Conservation (phyloP, 139 green algal genomes). For the Chlamydomonas eustigma region DNA sequence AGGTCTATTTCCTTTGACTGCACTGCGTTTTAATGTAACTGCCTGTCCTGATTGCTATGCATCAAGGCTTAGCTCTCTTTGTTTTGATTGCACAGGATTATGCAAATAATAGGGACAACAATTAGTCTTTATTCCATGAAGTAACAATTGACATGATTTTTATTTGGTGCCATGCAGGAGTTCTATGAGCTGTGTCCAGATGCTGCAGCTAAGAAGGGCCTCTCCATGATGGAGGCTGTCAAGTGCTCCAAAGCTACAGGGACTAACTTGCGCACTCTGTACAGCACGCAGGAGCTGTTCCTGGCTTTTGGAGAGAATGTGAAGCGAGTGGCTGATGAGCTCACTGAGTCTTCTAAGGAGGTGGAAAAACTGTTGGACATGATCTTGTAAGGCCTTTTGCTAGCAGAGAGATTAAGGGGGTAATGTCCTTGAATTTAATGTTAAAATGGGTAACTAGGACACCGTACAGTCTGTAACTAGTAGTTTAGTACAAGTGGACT, state of each 20-base stretch:
- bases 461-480: too few species aligned
- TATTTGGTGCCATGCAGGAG: too few species aligned
- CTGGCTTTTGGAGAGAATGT: slow-evolving; percentile 12
- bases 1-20: too few species aligned
- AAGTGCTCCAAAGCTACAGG: slow-evolving; percentile 18
- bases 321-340: slow-evolving; percentile 19
- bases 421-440: too few species aligned
- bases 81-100: too few species aligned
- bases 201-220: slow-evolving; percentile 7
- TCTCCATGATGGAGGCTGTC: slow-evolving; percentile 24
- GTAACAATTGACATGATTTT: too few species aligned
- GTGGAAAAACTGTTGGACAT: not conserved
- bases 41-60: not conserved
- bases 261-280: slow-evolving; percentile 7
- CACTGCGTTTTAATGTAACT: not conserved
- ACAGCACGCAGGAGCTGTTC: slow-evolving; percentile 5
- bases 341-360: not conserved
- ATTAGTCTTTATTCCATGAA: too few species aligned
- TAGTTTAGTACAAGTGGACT: too few species aligned
- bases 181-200: slow-evolving; percentile 25
- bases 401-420: too few species aligned
- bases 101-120: too few species aligned
- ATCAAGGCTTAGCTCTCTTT: not conserved
- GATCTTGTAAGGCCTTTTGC: not conserved
- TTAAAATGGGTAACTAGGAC: too few species aligned